These are phyloP conservation scores for Trichophyton schoenleinii DNA, from an alignment of 2,329 filamentous ascomycete genomes.

Conservation along the genomic window DNA sequence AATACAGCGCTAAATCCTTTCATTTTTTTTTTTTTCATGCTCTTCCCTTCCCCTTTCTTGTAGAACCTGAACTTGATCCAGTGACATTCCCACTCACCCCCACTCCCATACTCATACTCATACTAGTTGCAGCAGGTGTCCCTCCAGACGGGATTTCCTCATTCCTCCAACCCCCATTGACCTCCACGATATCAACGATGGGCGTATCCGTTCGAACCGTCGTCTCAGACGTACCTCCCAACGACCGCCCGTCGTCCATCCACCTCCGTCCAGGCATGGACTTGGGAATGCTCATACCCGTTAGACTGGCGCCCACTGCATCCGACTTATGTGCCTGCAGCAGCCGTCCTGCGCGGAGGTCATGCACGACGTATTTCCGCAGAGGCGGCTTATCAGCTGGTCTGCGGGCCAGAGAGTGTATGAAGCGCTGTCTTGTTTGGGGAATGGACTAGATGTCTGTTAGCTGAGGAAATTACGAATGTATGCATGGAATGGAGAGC, in stretches of 20 bases:
- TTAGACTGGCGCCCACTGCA: neutral
- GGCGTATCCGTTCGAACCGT: neutral
- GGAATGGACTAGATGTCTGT: conserved; percentile 24
- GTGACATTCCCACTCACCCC: neutral
- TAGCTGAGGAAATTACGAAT: neutral
- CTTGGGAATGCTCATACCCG: neutral
- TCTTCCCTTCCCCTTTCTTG: neutral
- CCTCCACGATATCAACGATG: conserved; percentile 14
- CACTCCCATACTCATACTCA: neutral
- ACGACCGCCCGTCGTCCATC: neutral
- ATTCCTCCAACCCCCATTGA: conserved; percentile 11
- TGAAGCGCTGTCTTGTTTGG: conserved; percentile 27
- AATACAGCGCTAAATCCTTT: neutral
- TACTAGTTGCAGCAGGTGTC: too few relatives aligned
- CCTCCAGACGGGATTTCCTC: neutral
- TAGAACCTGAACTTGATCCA: too few relatives aligned
- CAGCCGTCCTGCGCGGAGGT: neutral
- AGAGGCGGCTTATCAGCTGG: neutral
- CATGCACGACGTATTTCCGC: neutral
- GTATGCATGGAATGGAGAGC: neutral
- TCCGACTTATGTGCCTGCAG: neutral
- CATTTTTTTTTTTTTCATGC: neutral
- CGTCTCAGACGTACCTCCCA: neutral
- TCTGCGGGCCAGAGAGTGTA: conserved; percentile 22
- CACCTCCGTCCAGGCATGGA: neutral